Base-by-base conservation (phyloP, 2,329 filamentous ascomycete species). In the Cladosporium sp. region DNA sequence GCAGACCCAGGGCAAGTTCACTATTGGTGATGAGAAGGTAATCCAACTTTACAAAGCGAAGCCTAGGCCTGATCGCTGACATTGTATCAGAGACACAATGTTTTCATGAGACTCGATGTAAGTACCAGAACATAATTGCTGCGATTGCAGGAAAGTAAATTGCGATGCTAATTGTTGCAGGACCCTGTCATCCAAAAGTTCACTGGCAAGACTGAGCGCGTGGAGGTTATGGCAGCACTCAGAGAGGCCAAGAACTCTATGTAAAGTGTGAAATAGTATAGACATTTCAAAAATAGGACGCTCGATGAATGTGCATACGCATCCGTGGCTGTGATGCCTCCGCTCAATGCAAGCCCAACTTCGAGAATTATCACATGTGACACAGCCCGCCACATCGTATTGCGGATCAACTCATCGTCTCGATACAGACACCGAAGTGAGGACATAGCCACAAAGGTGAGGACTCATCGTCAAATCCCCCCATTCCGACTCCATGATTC, bases 11-110 rank as follows among this genome's bases (percentile, higher is more conserved):
- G 93, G 93, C 43, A 88, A 90, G 66, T 97, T 95, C 63, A 98
- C 92, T 0, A 97, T 98, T 70, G 91, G 86, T 0, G 90, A 98
- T 66, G 93, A 98, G 73, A 97, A 97, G 85, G 88, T 89, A 70
- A 5, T 10, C 6, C 35, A 38, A 1, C n/a, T 38, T 38, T 5
- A n/a, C 8, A 6, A 11, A 2, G 6, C 11, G 35, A 10, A 37
- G 35, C n/a, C 2, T 22, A 22, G 35, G 11, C 13, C 18, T 38
- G 19, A 33, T 46, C 18, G 14, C 51, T 54, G 40, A 54, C 38
- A 38, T 13, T 1, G n/a, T 33, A 38, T 9, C 58, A 92, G 87
- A 75, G 87, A 73, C 90, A 97, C 70, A 98, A 98, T 65, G 89
- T 95, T 1, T 98, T 98, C 66, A 97, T 98, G 93, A 81, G 87